These are phyloP conservation scores for Globisporangium emineosum DNA, from an alignment of 352 stramenopile species.

Conservation along the genomic window DNA sequence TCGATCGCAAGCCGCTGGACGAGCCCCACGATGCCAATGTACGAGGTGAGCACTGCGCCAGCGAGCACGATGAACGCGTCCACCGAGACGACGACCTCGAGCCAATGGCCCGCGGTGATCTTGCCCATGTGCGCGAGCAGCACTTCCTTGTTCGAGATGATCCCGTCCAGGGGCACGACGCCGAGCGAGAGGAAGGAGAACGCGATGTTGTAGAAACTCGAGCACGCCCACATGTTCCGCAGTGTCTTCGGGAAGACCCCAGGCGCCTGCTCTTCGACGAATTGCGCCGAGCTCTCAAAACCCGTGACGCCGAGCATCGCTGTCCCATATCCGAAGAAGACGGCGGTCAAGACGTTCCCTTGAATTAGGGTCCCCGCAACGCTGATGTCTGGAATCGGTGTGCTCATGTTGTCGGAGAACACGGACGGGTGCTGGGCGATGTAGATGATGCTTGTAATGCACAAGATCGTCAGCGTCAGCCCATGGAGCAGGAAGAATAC, in stretches of 20 bases:
- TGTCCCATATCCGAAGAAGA: constrained; percentile 56
- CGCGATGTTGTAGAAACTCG: constrained; percentile 78
- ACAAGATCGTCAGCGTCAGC: constrained; percentile 52
- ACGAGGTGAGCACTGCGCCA: constrained; percentile 72
- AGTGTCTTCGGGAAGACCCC: constrained; percentile 84
- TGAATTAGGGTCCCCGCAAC: constrained; percentile 25
- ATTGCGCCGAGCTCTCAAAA: constrained; percentile 83
- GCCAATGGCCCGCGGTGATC: constrained; percentile 21
- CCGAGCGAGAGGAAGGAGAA: constrained; percentile 63
- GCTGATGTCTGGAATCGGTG: constrained; percentile 32
- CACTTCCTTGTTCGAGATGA: constrained; percentile 38
- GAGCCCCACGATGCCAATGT: constrained; percentile 53
- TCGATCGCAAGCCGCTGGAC: constrained; percentile 68
- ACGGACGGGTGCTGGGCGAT: constrained; percentile 45
- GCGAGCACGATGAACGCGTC: constrained; percentile 79
- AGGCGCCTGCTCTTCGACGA: constrained; percentile 78
- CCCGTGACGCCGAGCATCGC: constrained; percentile 82
- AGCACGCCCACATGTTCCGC: constrained; percentile 75
- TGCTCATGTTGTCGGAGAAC: constrained; percentile 55
- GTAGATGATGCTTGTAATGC: constrained; percentile 45
- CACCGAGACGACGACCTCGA: constrained; percentile 36
- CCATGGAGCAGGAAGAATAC: constrained; percentile 76
- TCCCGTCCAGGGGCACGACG: constrained; percentile 62
- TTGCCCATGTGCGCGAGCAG: constrained; percentile 64
- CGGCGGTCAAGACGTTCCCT: constrained; percentile 27